Evolutionary conservation across 371 early-diverging fungal genomes (phyloP), one percentile per base, ranked within the genome.

Genomic region (Entomophthora muscae): DNA sequence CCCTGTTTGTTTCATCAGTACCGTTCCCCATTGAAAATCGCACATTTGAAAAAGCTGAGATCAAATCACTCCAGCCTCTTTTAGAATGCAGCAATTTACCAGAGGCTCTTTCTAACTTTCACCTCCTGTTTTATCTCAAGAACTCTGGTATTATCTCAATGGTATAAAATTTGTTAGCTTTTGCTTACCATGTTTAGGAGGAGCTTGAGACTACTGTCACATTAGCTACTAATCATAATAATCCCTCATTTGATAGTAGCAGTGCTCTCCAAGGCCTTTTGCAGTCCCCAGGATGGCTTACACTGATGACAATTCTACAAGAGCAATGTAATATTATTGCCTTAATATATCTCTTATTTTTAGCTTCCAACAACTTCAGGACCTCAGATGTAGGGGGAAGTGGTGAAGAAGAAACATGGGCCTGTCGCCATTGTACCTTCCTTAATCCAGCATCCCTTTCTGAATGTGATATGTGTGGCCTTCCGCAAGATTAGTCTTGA

Each of bases 391-490:
- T 61, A 3, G 66, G 71, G 52, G 70, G 69, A 28, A 67, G 69
- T 13, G 59, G 66, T 12, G 65, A 65, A 7, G 53, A 63, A 17
- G 72, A 72, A 1, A 73, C 80, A 29, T 85, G 92, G 82, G 76
- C 82, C 10, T 98, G 98, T 75, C 76, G 81, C 66, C 89, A 92
- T 69, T 96, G 98, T 73, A 98, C 98, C 12, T 95, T 84, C 78
- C 71, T 76, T 22, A 98, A 98, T 71, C 72, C 78, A 28, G 71
- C 75, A 17, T 70, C 76, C 0, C 69, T 75, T 30, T 80, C 76
- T 61, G 82, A 72, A 61, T 98, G 98, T 74, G 93, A 91, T 64
- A 93, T 98, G 85, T 98, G 98, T 68, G 91, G 88, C 3, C 75
- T 93, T 63, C 93, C 93, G 10, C 67, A 67, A 68, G 69, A 63